phyloP scores from a whole-genome alignment of 805 yeast species.

The Suhomyces xylopsoci region DNA sequence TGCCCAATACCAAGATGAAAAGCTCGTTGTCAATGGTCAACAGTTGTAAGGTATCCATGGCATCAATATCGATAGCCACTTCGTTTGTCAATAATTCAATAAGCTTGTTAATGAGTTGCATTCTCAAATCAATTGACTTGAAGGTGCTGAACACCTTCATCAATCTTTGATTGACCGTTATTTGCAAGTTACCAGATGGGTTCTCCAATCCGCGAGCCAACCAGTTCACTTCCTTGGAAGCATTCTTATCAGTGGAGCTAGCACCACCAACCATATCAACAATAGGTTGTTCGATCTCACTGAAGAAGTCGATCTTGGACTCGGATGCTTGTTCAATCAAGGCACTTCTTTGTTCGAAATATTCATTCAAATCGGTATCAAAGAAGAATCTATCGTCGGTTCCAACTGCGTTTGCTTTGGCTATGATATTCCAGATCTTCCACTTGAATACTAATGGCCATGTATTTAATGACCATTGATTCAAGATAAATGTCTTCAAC shows the following conservation, averaged over 20 bases:
- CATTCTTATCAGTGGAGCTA: slow-evolving; percentile 49
- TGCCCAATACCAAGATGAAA: slow-evolving; percentile 57
- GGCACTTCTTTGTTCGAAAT: slow-evolving; percentile 36
- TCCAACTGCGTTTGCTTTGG: slow-evolving; percentile 21
- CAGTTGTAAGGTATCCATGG: slow-evolving; percentile 49
- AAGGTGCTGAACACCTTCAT: slow-evolving; percentile 54
- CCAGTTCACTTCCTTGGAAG: slow-evolving; percentile 54
- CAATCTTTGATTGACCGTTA: slow-evolving; percentile 49
- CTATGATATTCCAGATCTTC: slow-evolving; percentile 33
- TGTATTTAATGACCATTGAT: slow-evolving; percentile 51
- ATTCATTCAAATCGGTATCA: slow-evolving; percentile 28
- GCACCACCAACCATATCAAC: slow-evolving; percentile 54
- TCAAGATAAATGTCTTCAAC: slow-evolving; percentile 59
- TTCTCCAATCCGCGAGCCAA: slow-evolving; percentile 48
- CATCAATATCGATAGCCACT: slow-evolving; percentile 28
- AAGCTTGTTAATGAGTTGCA: slow-evolving; percentile 46
- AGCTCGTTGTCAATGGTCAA: slow-evolving; percentile 53
- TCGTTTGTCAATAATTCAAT: slow-evolving; percentile 57
- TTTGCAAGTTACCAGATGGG: slow-evolving; percentile 39
- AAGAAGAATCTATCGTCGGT: slow-evolving; percentile 32
- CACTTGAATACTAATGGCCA: slow-evolving; percentile 49
- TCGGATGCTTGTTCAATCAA: slow-evolving; percentile 44
- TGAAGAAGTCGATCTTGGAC: slow-evolving; percentile 48
- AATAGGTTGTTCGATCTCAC: slow-evolving; percentile 54
- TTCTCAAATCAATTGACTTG: slow-evolving; percentile 51